Evolutionary conservation across 2,329 filamentous ascomycete genomes (phyloP).

Genomic region (Paracoccidioides lutzii): DNA sequence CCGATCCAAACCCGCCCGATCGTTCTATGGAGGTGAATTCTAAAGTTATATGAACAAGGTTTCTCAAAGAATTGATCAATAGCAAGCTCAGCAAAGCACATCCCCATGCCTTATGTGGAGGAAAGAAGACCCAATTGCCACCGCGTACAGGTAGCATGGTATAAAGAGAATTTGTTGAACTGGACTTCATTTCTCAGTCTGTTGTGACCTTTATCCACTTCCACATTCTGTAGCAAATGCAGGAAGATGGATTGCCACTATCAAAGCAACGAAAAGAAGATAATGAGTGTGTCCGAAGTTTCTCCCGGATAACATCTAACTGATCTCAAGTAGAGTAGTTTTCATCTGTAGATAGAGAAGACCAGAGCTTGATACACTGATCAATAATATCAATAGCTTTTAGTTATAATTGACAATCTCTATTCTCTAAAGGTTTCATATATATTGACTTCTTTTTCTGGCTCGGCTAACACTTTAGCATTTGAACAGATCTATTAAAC

Average conservation of each 20-base stretch:
- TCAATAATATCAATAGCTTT: too few relatives aligned
- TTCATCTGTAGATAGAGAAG: not conserved
- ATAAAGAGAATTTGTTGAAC: constrained; percentile 5
- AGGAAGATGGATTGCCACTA: constrained; percentile 5
- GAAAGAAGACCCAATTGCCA: constrained; percentile 3
- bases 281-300: constrained; percentile 1
- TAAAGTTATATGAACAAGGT: not conserved
- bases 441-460: too few relatives aligned
- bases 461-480: too few relatives aligned
- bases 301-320: constrained; percentile 5
- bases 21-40: too few relatives aligned
- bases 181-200: constrained; percentile 13
- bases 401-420: too few relatives aligned
- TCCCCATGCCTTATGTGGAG: constrained; percentile 6
- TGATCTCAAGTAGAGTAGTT: constrained; percentile 4
- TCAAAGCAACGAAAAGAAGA: constrained; percentile 6
- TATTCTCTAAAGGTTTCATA: too few relatives aligned
- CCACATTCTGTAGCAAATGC: constrained; percentile 8
- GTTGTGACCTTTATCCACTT: constrained; percentile 12
- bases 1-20: too few relatives aligned
- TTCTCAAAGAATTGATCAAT: constrained; percentile 4
- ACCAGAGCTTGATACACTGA: constrained; percentile 3
- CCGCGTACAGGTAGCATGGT: constrained; percentile 1
- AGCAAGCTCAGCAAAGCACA: constrained; percentile 5
- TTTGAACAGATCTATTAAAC: too few relatives aligned